Base-by-base conservation (phyloP, 2,329 filamentous ascomycete genomes). In the Trichoderma koningii region DNA sequence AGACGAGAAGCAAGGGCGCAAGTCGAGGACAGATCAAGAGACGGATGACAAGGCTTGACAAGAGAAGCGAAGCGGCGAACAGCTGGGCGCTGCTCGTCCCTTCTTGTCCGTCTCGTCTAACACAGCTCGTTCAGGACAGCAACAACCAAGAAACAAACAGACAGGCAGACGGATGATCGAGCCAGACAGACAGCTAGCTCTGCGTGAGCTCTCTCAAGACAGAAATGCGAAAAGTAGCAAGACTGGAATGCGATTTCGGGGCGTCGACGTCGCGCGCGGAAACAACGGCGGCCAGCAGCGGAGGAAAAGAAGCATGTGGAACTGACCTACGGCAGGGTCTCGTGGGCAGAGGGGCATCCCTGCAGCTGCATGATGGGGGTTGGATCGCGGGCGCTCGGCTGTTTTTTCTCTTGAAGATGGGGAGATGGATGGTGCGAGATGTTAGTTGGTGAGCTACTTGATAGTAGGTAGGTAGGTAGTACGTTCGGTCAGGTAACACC, bases 331-430 rank as follows among this genome's bases (percentile, higher is more conserved):
- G 53, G 50, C 50, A 56, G 53, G 62, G 52, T 52, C 53, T 64
- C 62, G 62, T 64, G 62, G 45, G 53, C 62, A 30, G 62, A 64
- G 62, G 62, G 62, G 53, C 44, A 64, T 59, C 62, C 62, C 62
- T 64, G 52, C 53, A 64, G 21, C 47, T 63, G 59, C 59, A 63
- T 63, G 48, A 53, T 63, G 59, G 48, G 48, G 61, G 52, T 56
- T 50, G 61, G 52, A 55, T 48, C 55, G 60, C 48, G 61, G 48
- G 38, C 51, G 48, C 23, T 17, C 26, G 2, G 48, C 5, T 30
- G 30, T 9, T 9, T 34, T 3, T 34, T 38, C 10, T 38, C 10
- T 38, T 38, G 34, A 14, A 12, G 34, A 38, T 38, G 34, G 34
- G 34, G 10, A 52, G 50, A 52, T 52, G 45, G 21, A 10, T 21